These are phyloP conservation scores for Gossypium anomalum DNA, from an alignment of 345 rosid genomes.

Conservation along the genomic window DNA sequence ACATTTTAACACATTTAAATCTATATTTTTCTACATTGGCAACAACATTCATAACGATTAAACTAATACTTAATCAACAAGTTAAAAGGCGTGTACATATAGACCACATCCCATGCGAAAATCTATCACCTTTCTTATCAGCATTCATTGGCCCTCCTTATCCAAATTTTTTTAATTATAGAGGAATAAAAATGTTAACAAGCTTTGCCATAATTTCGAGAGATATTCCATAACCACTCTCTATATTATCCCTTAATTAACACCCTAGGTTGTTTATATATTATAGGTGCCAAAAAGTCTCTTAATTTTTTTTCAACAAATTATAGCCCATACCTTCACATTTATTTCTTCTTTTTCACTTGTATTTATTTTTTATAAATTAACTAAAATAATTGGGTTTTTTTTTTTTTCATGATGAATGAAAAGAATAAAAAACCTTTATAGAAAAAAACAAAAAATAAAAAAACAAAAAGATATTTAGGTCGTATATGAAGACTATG, in stretches of 20 bases:
- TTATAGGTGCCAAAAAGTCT: neutral
- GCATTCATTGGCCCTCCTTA: too few relatives aligned
- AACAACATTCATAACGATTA: fast-evolving
- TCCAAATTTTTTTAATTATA: too few relatives aligned
- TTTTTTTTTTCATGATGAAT: neutral
- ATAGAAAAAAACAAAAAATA: neutral
- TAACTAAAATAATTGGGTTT: too few relatives aligned
- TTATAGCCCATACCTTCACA: neutral
- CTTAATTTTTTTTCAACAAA: too few relatives aligned
- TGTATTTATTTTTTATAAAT: neutral
- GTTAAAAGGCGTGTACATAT: too few relatives aligned
- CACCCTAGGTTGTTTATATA: neutral
- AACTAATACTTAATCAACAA: too few relatives aligned
- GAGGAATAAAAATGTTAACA: neutral
- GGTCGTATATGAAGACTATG: neutral
- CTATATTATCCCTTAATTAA: neutral
- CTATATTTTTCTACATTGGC: fast-evolving
- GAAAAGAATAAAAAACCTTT: neutral
- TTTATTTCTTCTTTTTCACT: neutral
- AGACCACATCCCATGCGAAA: neutral
- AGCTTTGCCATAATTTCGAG: neutral
- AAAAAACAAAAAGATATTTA: neutral
- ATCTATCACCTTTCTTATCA: too few relatives aligned
- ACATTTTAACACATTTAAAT: fast-evolving
- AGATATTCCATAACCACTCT: neutral